Conservation (phyloP, 257 asterid genomes). For the Gardenia jasminoides region DNA sequence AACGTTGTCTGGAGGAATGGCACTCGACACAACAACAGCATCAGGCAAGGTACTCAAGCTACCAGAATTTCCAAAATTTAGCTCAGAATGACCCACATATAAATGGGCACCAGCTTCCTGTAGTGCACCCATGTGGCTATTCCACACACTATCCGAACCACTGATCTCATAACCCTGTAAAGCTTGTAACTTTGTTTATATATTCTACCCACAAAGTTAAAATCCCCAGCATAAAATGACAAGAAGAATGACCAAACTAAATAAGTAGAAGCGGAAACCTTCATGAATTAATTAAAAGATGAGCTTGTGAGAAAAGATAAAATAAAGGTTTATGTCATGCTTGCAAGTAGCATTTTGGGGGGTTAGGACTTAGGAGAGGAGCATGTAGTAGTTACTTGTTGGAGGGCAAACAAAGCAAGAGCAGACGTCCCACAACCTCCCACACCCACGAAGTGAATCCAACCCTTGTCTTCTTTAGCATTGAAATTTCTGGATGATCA, state of each 20-base stretch:
- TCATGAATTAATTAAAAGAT: too few species aligned
- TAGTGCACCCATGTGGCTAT: constrained; percentile 32
- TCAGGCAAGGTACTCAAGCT: constrained; percentile 21
- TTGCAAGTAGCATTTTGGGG: not conserved
- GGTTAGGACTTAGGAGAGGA: not conserved
- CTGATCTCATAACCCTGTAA: constrained; percentile 34
- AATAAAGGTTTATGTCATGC: not conserved
- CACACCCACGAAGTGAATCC: constrained; percentile 41
- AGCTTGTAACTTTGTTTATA: not conserved
- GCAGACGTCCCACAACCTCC: constrained; percentile 47
- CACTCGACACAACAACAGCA: constrained; percentile 40
- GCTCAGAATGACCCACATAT: constrained; percentile 34
- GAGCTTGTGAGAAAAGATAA: not conserved
- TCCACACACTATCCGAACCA: constrained; percentile 44
- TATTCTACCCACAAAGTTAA: not conserved
- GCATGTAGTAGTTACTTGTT: constrained; percentile 17
- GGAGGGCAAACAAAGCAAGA: constrained; percentile 41
- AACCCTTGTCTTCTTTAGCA: constrained; percentile 11
- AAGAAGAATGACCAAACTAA: not conserved
- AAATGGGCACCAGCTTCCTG: constrained; percentile 31
- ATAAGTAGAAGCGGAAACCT: not conserved
- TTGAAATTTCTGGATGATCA: not conserved
- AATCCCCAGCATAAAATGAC: not conserved
- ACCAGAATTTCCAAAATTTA: constrained; percentile 22
- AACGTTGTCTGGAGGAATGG: constrained; percentile 33